Percentiles rank a stretch among this genome's conserved stretches.
These are phyloP conservation scores for Cadophora luteo-olivacea DNA, from an alignment of 2,329 filamentous ascomycete species.

Conservation along the genomic window DNA sequence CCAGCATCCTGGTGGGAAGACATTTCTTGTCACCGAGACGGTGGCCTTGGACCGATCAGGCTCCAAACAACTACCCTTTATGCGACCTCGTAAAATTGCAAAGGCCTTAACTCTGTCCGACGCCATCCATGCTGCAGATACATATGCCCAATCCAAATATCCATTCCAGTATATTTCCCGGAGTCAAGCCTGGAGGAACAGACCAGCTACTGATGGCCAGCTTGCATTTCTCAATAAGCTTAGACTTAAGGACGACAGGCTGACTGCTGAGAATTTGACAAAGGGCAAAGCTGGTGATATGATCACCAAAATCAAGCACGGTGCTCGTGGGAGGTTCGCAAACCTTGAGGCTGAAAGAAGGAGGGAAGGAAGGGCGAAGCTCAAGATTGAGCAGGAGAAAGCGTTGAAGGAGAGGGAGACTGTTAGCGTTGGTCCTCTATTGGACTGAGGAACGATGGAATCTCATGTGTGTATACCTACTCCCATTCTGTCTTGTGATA, in stretches of 20 bases:
- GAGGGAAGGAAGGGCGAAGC: conserved; percentile 50
- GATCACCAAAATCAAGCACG: conserved; percentile 91
- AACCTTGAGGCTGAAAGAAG: conserved; percentile 59
- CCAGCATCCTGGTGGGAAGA: conserved; percentile 31
- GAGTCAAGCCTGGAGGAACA: conserved; percentile 72
- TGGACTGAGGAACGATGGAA: conserved; percentile 29
- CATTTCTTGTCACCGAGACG: conserved; percentile 48
- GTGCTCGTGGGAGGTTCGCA: conserved; percentile 70
- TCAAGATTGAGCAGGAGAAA: conserved; percentile 48
- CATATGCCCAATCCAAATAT: conserved; percentile 72
- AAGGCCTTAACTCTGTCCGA: conserved; percentile 70
- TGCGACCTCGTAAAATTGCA: conserved; percentile 72
- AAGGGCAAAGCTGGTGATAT: conserved; percentile 87
- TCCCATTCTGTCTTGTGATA: conserved; percentile 24
- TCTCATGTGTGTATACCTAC: conserved; percentile 19
- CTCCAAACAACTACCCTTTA: conserved; percentile 64
- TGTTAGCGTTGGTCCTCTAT: conserved; percentile 62
- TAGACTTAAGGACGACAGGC: conserved; percentile 58
- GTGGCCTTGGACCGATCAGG: conserved; percentile 28
- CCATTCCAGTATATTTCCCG: conserved; percentile 71
- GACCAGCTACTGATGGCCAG: conserved; percentile 69
- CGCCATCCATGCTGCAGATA: conserved; percentile 86
- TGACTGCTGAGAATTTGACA: conserved; percentile 65
- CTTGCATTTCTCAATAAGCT: conserved; percentile 74
- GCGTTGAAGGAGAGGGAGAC: conserved; percentile 54